Conservation (phyloP, 2,329 filamentous ascomycete genomes). For the Leptographium wingfieldii region DNA sequence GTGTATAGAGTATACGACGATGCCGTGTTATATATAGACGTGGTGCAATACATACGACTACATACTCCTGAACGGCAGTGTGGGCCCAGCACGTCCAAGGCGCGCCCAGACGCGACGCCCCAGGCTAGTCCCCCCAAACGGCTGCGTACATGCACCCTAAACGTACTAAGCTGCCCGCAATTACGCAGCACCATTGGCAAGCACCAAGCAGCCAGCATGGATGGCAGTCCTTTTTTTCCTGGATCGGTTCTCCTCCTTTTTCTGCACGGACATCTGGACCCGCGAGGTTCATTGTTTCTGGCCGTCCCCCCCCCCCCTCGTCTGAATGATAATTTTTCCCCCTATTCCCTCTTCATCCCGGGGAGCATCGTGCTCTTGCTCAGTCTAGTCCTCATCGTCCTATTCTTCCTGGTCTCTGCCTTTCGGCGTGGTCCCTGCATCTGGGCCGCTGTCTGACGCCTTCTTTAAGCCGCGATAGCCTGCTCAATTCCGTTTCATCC, state of each 20-base stretch:
- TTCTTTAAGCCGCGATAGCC: background rate
- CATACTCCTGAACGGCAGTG: no score
- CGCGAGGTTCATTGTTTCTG: background rate
- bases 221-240: background rate
- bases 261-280: conserved; percentile 1
- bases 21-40: no score
- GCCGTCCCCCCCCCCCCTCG: background rate
- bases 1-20: no score
- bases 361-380: background rate
- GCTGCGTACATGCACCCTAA: conserved; percentile 1
- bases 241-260: background rate
- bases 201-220: background rate
- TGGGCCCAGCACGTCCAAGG: no score
- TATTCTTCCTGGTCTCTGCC: background rate
- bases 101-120: no score
- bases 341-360: background rate
- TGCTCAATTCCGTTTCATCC: background rate
- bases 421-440: background rate
- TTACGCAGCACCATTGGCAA: background rate
- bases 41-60: no score
- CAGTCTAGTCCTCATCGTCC: background rate
- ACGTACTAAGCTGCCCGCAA: background rate
- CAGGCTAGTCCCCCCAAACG: background rate
- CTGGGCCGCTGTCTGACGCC: background rate
- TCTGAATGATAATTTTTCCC: background rate